phyloP scores from a whole-genome alignment of 768 basidiomycete genomes.

The Royoungia palumana region DNA sequence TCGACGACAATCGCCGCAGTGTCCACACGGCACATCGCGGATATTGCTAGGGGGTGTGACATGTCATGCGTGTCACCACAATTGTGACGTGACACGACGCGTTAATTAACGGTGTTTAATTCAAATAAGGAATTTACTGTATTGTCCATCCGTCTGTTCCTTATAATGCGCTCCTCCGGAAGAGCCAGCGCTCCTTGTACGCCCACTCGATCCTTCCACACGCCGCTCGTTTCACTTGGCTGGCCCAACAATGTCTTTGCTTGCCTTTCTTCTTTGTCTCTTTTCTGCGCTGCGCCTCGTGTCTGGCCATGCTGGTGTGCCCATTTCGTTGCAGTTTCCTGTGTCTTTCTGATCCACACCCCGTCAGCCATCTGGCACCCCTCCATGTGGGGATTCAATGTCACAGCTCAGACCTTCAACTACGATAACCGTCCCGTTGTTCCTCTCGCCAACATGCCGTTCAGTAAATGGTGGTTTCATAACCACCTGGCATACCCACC shows the following conservation, averaged over 20 bases:
- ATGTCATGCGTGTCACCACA: neutral
- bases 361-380: constrained; percentile 49
- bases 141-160: too few species aligned
- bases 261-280: neutral
- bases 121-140: too few species aligned
- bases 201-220: too few species aligned
- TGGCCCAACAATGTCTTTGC: constrained; percentile 15
- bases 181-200: too few species aligned
- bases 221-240: constrained; percentile 8
- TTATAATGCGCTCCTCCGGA: too few species aligned
- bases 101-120: too few species aligned
- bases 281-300: constrained; percentile 7
- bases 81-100: neutral
- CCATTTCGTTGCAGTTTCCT: too few species aligned
- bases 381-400: constrained; percentile 68
- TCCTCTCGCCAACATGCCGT: constrained; percentile 37
- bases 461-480: constrained; percentile 59
- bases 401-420: constrained; percentile 47
- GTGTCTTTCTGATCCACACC: neutral
- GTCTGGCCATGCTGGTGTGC: constrained; percentile 18
- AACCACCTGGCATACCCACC: constrained; percentile 58
- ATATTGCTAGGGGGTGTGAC: neutral
- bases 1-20: constrained; percentile 19
- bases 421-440: constrained; percentile 65
- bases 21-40: too few species aligned